Base-by-base conservation (phyloP, 371 early-diverging fungal genomes). In the Rhizopus delemar region DNA sequence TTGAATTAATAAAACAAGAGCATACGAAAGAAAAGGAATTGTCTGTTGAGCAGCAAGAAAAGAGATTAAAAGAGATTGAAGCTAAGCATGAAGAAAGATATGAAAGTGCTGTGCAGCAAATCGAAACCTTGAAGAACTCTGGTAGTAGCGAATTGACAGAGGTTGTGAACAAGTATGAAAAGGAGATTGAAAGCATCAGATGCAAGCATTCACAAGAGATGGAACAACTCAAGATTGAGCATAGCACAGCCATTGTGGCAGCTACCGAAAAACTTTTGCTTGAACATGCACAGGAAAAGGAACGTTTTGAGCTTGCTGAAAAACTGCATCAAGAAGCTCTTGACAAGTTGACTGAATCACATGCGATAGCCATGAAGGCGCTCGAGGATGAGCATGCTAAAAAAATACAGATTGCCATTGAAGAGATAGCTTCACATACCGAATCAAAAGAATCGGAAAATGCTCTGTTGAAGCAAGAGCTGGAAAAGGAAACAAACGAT, bases 141-240 rank as follows among this genome's bases (percentile, higher is more conserved):
- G 59, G 59, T 35, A 51, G 46, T 51, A 56, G 52, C 7, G 67
- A 67, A 51, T 15, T 67, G 16, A 31, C 48, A 13, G 34, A 51
- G 16, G 32, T 67, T 11, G 54, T 62, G 5, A 29, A 43, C 8
- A 53, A 58, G n/a, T 62, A 67, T 32, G 62, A 67, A 6, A 31
- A 52, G n/a, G 56, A 62, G 36, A 32, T 67, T 46, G 66, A 66
- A 11, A 54, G 45, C 0, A 43, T 68, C 0, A 57, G 55, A 56
- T 22, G 51, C 12, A 51, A 45, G 11, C 66, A 65, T 41, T 46
- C 61, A n/a, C 57, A 61, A 29, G 62, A 52, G 0, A 32, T 69
- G 3, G 53, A 71, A 15, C 36, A 59, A 1, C 41, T 65, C 9
- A 56, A 56, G 13, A 29, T 31, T 33, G 57, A 56, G 29, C 28